Percentiles rank a stretch among this genome's conserved stretches.
Conservation (phyloP, 805 yeast species). For the Phaffomyces antillensis region DNA sequence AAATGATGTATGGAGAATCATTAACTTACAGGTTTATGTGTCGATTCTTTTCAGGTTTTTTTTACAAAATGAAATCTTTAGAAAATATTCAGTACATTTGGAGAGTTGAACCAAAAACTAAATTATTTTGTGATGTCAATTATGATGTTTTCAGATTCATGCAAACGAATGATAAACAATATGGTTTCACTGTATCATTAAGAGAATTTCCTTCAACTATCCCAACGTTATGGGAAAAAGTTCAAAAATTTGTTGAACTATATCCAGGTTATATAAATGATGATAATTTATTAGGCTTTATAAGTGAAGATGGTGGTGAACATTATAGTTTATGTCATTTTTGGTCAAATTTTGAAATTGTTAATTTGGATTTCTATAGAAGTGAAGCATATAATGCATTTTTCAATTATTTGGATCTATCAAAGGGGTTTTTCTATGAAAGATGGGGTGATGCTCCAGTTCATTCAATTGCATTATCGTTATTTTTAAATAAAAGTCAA, state of each 20-base stretch:
- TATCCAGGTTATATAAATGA: constrained; percentile 37
- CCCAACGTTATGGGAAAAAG: constrained; percentile 59
- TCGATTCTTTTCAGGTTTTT: constrained; percentile 64
- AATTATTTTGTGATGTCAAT: constrained; percentile 51
- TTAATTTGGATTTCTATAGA: constrained; percentile 64
- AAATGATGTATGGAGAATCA: constrained; percentile 40
- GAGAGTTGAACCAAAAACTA: constrained; percentile 55
- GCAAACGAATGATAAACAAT: constrained; percentile 52
- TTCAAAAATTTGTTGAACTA: constrained; percentile 56
- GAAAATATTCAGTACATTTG: constrained; percentile 47
- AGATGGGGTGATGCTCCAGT: constrained; percentile 95
- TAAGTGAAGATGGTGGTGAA: constrained; percentile 56
- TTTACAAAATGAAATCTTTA: constrained; percentile 40
- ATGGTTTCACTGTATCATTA: constrained; percentile 73
- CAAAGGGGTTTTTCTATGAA: constrained; percentile 80
- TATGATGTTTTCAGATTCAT: constrained; percentile 52
- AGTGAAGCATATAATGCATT: constrained; percentile 47
- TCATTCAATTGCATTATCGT: constrained; percentile 68
- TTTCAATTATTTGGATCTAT: constrained; percentile 53
- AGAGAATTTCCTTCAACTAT: constrained; percentile 71
- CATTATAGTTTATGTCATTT: constrained; percentile 71
- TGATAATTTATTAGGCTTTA: constrained; percentile 53
- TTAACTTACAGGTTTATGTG: constrained; percentile 58
- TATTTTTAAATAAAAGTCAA: constrained; percentile 48
- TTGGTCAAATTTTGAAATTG: constrained; percentile 77